Base-by-base conservation (phyloP, 768 basidiomycete genomes). In the Trametes meyenii region DNA sequence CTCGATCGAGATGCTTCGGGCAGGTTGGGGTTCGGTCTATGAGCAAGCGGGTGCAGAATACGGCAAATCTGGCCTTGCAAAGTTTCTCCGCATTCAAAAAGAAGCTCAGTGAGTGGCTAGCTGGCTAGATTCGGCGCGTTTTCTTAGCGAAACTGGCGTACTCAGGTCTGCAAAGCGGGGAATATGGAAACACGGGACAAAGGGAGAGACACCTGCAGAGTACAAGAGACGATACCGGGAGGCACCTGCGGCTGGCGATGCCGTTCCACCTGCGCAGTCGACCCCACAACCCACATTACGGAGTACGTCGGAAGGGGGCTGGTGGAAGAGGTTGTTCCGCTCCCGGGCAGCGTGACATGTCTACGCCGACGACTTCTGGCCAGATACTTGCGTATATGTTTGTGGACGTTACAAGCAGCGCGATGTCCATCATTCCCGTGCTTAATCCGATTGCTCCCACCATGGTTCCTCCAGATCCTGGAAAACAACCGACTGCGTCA, bases 21-120 rank as follows among this genome's bases (percentile, higher is more conserved):
- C 86, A 0, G 95, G 94, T 3, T 88, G 86, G 78, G 94, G 78
- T 0, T 83, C 83, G 0, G 87, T 84, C 0, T 97, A 96, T 68
- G 83, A 85, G 57, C 88, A 90, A 72, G 78, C 82, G 10, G 90
- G 90, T 3, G 93, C 90, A 16, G 90, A 89, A 67, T 91, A 96
- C 63, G 94, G 94, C 1, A 74, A 78, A 21, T 80, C 78, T 75
- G 85, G 87, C 2, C 83, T 89, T 59, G 88, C 86, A 2, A 77
- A 75, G 46, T 90, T 89, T 72, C 70, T 89, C 43, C 74, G 75
- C 16, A 69, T 86, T 4, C 88, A 96, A 72, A 76, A 74, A 1
- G 69, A 67, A 45, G 69, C 71, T 1, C 63, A 66, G 69, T 70
- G 23, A 45, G 69, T 66, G 6, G 13, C 33, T 17, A 5, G 29